A percentile compares a stretch with the other conserved stretches of the same genome.
Evolutionary conservation across 2,329 filamentous ascomycete species (phyloP).

Genomic region (Waltergamsia citrina): DNA sequence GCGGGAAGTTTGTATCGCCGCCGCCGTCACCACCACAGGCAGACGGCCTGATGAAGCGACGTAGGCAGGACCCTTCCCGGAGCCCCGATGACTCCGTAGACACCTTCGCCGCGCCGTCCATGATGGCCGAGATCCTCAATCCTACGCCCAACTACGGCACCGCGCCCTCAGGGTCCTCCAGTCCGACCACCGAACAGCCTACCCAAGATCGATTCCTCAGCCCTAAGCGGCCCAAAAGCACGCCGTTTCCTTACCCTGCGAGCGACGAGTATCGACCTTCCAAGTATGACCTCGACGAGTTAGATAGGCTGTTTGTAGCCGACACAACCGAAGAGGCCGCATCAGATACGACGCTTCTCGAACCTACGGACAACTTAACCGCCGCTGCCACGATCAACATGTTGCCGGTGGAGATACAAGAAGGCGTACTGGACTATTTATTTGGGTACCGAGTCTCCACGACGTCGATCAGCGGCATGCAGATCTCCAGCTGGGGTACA

Average conservation of each 20-base stretch:
- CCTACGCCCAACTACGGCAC: neutral
- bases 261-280: too few species aligned
- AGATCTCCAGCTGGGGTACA: conserved; percentile 37
- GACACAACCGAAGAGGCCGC: conserved; percentile 7
- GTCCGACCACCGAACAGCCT: neutral
- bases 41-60: too few species aligned
- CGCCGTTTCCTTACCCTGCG: conserved; percentile 45
- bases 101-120: neutral
- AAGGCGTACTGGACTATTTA: conserved; percentile 60
- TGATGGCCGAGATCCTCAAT: neutral
- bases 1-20: too few species aligned
- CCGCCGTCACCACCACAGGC: too few species aligned
- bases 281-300: conserved; percentile 14
- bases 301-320: conserved; percentile 8
- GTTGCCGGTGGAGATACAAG: conserved; percentile 62
- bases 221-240: conserved; percentile 48
- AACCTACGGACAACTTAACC: neutral
- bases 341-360: conserved; percentile 3
- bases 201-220: conserved; percentile 4
- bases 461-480: conserved; percentile 44
- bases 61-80: too few species aligned
- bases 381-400: conserved; percentile 13
- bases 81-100: neutral
- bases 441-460: conserved; percentile 60
- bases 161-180: neutral